Evolutionary conservation across 1,284 basidiomycete genomes (phyloP).

Genomic region (Amylostereum chailletii): DNA sequence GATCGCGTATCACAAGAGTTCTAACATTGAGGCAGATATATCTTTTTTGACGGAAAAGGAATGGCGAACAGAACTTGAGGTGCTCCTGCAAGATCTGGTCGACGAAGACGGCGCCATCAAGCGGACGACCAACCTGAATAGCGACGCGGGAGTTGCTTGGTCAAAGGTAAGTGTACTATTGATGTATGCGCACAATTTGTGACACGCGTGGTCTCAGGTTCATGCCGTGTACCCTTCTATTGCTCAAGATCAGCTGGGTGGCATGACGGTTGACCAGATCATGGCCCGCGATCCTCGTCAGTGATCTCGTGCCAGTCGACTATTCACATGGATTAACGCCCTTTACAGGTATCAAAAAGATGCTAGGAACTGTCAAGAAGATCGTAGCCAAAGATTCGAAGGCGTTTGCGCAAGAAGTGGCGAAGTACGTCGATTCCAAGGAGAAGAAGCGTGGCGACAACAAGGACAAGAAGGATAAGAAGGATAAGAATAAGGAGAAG

Average conservation of each 20-base stretch:
- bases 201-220: conserved; percentile 26
- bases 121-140: conserved; percentile 43
- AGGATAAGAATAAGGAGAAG: conserved; percentile 24
- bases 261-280: conserved; percentile 42
- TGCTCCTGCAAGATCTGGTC: conserved; percentile 45
- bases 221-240: conserved; percentile 53
- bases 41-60: conserved; percentile 46
- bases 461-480: conserved; percentile 27
- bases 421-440: conserved; percentile 59
- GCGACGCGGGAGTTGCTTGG: conserved; percentile 54
- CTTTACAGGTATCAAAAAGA: conserved; percentile 27
- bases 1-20: conserved; percentile 43
- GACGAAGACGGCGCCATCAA: conserved; percentile 51
- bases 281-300: conserved; percentile 36
- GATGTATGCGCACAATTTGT: neutral
- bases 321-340: neutral
- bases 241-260: conserved; percentile 34
- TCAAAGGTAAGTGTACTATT: conserved; percentile 32
- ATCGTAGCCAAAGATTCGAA: conserved; percentile 43
- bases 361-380: conserved; percentile 44
- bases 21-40: conserved; percentile 48
- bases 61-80: conserved; percentile 46
- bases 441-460: conserved; percentile 42
- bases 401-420: conserved; percentile 43
- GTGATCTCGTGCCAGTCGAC: conserved; percentile 11